These are phyloP conservation scores for Zoysia japonica DNA, from an alignment of 176 grass and related monocot species.

Conservation along the genomic window DNA sequence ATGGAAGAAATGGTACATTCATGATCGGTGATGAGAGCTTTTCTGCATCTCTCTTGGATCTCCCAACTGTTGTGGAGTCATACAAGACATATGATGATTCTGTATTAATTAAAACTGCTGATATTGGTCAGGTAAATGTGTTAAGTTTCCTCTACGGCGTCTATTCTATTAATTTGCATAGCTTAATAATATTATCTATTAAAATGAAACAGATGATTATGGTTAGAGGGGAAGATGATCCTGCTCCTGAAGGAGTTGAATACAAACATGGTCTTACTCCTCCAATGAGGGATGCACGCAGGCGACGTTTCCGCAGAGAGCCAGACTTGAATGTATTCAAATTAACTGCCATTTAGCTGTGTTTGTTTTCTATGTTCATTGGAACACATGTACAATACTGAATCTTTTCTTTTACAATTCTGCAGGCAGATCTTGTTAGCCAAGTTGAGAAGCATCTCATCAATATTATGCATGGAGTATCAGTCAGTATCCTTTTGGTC, in stretches of 20 bases:
- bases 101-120: conserved; percentile 87
- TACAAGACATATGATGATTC: conserved; percentile 94
- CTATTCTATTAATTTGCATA: conserved; percentile 20
- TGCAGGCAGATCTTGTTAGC: conserved; percentile 75
- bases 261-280: conserved; percentile 93
- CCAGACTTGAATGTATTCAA: conserved; percentile 75
- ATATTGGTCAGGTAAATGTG: conserved; percentile 73
- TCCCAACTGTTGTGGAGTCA: conserved; percentile 73
- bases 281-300: conserved; percentile 84
- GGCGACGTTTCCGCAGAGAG: conserved; percentile 80
- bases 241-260: conserved; percentile 81
- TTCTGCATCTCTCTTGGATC: conserved; percentile 83
- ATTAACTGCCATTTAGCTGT: conserved; percentile 24
- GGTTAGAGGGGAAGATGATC: conserved; percentile 76
- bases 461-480: conserved; percentile 67
- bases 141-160: neutral
- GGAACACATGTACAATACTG: neutral
- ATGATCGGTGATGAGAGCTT: conserved; percentile 75
- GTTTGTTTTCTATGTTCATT: conserved; percentile 28
- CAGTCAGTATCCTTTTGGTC: conserved; percentile 72
- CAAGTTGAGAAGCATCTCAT: conserved; percentile 78
- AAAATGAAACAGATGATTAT: conserved; percentile 71
- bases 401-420: conserved; percentile 33
- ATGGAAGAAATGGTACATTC: conserved; percentile 92
- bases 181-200: conserved; percentile 17